Evolutionary conservation across 139 green algal species (phyloP), one percentile per base, ranked within the genome.

Genomic region (Closterium sp.): DNA sequence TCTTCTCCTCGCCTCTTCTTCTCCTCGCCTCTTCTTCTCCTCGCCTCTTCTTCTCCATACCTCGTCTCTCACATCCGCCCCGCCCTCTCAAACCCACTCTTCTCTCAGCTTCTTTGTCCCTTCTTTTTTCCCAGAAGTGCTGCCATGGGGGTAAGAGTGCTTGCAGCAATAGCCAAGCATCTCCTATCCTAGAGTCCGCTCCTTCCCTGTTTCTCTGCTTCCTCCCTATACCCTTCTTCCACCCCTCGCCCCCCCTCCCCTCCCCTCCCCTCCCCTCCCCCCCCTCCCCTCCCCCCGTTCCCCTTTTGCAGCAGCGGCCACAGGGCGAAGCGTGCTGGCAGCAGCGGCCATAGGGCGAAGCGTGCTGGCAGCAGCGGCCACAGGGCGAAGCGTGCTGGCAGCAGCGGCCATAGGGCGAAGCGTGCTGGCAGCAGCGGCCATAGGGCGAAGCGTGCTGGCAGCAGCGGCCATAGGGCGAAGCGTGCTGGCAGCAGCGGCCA

Each of bases 341-440:
- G 91, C 91, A 25, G 91, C 91, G 4, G 38, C 38, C n/a, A n/a
- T n/a, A n/a, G n/a, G 31, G 91, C 91, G 25, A 91, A 94, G 92
- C 92, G 94, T 36, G 10, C 94, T 19, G n/a, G 38, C 38, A 66
- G 38, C 38, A 66, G 1, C 38, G n/a, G n/a, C n/a, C n/a, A n/a
- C n/a, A n/a, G n/a, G n/a, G n/a, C n/a, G n/a, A n/a, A n/a, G n/a
- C n/a, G n/a, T n/a, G n/a, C n/a, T n/a, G n/a, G n/a, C n/a, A n/a
- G n/a, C n/a, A n/a, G n/a, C n/a, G n/a, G n/a, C n/a, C n/a, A n/a
- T n/a, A n/a, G n/a, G n/a, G n/a, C n/a, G n/a, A n/a, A n/a, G n/a
- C n/a, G n/a, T n/a, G n/a, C n/a, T n/a, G n/a, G n/a, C n/a, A n/a
- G n/a, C n/a, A n/a, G n/a, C n/a, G n/a, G n/a, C n/a, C n/a, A n/a